Base-by-base conservation (phyloP, 2,329 filamentous ascomycete genomes). In the Rhexocercosporidium sp. region DNA sequence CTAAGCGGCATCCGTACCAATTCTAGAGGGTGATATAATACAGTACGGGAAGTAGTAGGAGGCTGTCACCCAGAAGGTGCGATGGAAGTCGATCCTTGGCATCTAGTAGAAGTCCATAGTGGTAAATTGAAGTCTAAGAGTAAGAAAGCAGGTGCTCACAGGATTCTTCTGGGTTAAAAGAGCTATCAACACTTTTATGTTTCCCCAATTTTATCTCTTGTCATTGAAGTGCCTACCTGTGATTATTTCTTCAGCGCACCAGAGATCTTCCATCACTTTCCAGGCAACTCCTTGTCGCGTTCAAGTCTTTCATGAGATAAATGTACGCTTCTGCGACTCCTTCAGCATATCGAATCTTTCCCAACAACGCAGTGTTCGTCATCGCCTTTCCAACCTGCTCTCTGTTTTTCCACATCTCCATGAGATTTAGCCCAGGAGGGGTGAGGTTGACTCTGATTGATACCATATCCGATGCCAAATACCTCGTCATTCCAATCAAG, bases 361-460 rank as follows among this genome's bases (percentile, higher is more conserved):
- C 68, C 53, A 66, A 44, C 27, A 66, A 69, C 25, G 75, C 39
- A 59, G 64, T 56, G 9, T 75, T 72, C 29, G 69, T 68, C 7
- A 66, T 68, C 20, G 70, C 71, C 37, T 77, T 75, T 56, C 69
- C 14, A 68, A 73, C 18, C 51, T 49, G 20, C 53, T 22, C 37
- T 75, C 75, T 61, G 60, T 56, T 51, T 1, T 76, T 76, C 77
- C 76, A 83, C 22, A 86, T 65, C 64, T 82, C 81, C 6, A 85
- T 88, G 31, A 81, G 73, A 0, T 84, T 80, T 0, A 81, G 79
- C 0, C 89, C 89, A 0, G 88, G 87, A 60, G 77, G 80, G 0
- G 91, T 85, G 0, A 84, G 74, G 73, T 92, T 92, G 44, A 90
- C 87, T 1, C 90, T 78, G 3, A 90, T 77, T 0, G 89, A 89